phyloP scores from a whole-genome alignment of 2,329 filamentous ascomycete genomes.

The Botrytis squamosa region DNA sequence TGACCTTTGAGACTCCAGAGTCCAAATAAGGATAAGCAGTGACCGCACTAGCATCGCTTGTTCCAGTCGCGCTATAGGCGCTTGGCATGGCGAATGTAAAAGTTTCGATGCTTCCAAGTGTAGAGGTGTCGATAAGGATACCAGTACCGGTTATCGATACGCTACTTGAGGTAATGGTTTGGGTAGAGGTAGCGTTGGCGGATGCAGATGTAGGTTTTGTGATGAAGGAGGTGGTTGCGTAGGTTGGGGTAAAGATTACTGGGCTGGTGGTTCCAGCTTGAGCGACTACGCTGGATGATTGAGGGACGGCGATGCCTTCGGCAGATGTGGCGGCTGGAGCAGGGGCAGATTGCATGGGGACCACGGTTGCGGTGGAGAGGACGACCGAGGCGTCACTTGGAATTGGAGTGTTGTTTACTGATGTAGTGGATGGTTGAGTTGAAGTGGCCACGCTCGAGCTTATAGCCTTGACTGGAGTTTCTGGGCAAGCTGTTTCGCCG shows the following conservation, averaged over 20 bases:
- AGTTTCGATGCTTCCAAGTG: background rate
- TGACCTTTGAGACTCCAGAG: background rate
- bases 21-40: conserved; percentile 4
- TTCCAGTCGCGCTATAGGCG: conserved; percentile 10
- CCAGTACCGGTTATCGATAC: background rate
- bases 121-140: conserved; percentile 13
- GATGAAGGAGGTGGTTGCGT: conserved; percentile 6
- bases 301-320: background rate
- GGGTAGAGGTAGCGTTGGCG: background rate
- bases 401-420: background rate
- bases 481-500: background rate
- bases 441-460: background rate
- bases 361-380: conserved; percentile 2
- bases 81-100: conserved; percentile 17
- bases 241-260: background rate
- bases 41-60: background rate
- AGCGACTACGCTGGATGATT: background rate
- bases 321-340: background rate
- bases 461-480: background rate
- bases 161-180: background rate
- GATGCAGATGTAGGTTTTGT: conserved; percentile 5
- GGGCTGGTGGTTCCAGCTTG: background rate
- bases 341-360: background rate
- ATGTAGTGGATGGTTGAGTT: background rate
- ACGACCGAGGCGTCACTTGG: background rate